phyloP scores from a whole-genome alignment of 2,329 filamentous ascomycete species.

The Colletotrichum kahawae region DNA sequence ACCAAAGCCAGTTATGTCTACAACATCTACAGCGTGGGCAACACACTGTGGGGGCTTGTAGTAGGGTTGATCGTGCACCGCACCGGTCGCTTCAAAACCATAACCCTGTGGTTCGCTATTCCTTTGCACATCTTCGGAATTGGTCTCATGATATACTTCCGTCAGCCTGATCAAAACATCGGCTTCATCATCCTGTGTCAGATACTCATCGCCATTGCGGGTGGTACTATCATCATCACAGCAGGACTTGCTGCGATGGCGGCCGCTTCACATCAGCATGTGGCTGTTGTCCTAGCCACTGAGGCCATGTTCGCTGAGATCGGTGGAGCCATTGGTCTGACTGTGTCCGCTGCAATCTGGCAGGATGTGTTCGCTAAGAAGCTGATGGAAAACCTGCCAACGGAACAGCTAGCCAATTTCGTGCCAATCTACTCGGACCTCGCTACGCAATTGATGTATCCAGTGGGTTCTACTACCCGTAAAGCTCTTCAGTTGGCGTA shows the following conservation, averaged over 20 bases:
- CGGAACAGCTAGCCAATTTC: conserved; percentile 30
- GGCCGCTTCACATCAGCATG: conserved; percentile 22
- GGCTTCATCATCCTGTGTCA: neutral
- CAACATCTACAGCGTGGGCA: conserved; percentile 40
- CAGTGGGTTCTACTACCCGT: conserved; percentile 2
- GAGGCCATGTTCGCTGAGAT: conserved; percentile 33
- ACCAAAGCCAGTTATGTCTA: conserved; percentile 31
- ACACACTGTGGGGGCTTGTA: neutral
- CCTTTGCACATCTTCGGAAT: neutral
- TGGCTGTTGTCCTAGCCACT: conserved; percentile 36
- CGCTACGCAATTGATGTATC: conserved; percentile 40
- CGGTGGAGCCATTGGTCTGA: conserved; percentile 34
- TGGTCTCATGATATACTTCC: neutral
- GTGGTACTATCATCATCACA: neutral
- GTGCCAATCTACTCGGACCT: conserved; percentile 47
- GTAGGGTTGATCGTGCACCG: neutral
- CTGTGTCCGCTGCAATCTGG: conserved; percentile 36
- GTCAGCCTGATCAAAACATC: neutral
- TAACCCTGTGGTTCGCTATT: neutral
- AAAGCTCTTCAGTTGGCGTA: neutral
- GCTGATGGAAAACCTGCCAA: conserved; percentile 43
- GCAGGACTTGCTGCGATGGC: neutral
- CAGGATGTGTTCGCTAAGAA: conserved; percentile 38
- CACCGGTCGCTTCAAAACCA: neutral
- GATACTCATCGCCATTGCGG: neutral